Evolutionary conservation across 2,329 filamentous ascomycete species (phyloP).

Genomic region (Verticillium isaacii): DNA sequence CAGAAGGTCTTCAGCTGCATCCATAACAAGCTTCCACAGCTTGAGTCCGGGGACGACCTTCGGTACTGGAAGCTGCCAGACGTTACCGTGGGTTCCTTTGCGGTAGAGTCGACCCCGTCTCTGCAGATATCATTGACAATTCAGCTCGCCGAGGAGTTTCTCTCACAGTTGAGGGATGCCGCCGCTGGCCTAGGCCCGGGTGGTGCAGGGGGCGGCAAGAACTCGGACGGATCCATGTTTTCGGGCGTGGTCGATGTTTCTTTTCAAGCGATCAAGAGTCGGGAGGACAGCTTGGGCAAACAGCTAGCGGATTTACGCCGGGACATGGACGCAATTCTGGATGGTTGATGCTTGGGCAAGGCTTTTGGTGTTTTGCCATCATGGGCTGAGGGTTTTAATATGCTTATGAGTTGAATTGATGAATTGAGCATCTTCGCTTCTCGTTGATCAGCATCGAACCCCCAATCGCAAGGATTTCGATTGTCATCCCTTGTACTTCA

Average conservation of each 20-base stretch:
- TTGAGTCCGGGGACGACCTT: conserved; percentile 22
- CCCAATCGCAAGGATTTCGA: background rate
- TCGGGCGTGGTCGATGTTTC: conserved; percentile 22
- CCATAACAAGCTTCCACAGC: conserved; percentile 23
- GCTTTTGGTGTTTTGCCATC: background rate
- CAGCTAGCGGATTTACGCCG: conserved; percentile 25
- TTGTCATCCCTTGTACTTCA: background rate
- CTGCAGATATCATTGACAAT: conserved; percentile 37
- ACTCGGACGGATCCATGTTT: conserved; percentile 22
- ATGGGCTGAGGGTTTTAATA: background rate
- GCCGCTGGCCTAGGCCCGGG: conserved; percentile 21
- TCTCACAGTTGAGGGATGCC: conserved; percentile 27
- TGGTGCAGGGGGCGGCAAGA: conserved; percentile 6
- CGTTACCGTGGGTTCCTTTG: conserved; percentile 34
- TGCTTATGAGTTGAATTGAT: background rate
- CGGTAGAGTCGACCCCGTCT: conserved; percentile 32
- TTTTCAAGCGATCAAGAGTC: conserved; percentile 21
- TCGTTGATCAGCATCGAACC: background rate
- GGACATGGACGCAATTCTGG: conserved; percentile 26
- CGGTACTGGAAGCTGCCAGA: conserved; percentile 33
- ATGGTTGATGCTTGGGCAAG: conserved; percentile 8
- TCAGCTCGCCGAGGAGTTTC: conserved; percentile 35
- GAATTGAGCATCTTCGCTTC: background rate
- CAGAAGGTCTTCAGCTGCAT: conserved; percentile 32
- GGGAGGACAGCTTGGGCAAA: conserved; percentile 27